Conservation (phyloP, 768 basidiomycete species). For the Lentinula sp. region DNA sequence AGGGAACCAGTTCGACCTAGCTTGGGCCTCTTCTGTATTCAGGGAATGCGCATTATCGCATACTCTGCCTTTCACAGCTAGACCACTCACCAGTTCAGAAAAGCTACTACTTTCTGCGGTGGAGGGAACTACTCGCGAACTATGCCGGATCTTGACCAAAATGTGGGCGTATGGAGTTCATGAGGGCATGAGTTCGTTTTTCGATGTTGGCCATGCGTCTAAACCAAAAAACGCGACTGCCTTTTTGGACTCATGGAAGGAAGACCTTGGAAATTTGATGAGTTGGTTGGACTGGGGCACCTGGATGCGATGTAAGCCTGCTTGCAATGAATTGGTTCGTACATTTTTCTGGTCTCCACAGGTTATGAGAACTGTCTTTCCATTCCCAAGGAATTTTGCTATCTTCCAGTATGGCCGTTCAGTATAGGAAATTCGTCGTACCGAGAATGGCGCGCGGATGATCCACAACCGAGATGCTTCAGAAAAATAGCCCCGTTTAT, state of each 20-base stretch:
- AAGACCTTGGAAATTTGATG: neutral
- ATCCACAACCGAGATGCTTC: neutral
- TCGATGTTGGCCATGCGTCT: neutral
- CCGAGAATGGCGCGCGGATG: neutral
- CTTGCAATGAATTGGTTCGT: neutral
- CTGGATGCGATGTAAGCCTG: neutral
- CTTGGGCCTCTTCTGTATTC: neutral
- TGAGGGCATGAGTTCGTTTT: neutral
- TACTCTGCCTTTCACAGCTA: no score
- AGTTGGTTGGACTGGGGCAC: neutral
- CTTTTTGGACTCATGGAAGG: neutral
- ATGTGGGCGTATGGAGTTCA: neutral
- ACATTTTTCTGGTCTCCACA: neutral
- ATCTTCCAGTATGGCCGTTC: neutral
- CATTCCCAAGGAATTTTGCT: neutral
- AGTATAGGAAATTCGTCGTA: neutral
- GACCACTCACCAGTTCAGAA: neutral
- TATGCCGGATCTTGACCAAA: neutral
- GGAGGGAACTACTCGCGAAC: neutral
- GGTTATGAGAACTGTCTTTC: no score
- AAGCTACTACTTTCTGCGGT: neutral
- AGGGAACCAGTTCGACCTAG: neutral
- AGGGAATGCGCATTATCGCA: neutral
- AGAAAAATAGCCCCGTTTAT: neutral
- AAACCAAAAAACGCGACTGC: neutral